Conservation (phyloP, 2,329 filamentous ascomycete genomes). For the Biscogniauxia sp. region DNA sequence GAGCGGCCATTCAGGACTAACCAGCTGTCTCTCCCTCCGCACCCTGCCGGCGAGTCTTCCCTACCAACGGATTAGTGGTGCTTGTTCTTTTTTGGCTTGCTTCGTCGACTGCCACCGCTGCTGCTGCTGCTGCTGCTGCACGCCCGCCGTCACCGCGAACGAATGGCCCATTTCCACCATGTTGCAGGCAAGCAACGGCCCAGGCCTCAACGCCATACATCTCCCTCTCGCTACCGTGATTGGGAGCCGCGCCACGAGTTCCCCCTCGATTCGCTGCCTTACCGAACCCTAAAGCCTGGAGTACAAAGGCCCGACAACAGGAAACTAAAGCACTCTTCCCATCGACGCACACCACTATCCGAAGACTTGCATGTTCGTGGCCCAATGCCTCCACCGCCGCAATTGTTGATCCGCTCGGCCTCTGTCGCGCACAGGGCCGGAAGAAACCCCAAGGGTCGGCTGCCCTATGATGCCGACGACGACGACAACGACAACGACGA, state of each 20-base stretch:
- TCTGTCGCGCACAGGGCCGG: constrained; percentile 21
- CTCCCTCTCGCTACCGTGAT: constrained; percentile 30
- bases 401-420: constrained; percentile 24
- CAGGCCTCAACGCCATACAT: constrained; percentile 28
- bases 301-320: constrained; percentile 34
- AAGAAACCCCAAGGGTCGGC: constrained; percentile 20
- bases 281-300: constrained; percentile 33
- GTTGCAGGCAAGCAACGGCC: constrained; percentile 28
- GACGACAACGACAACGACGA: constrained; percentile 26
- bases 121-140: not conserved
- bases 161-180: constrained; percentile 32
- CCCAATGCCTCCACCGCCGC: constrained; percentile 30
- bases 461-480: constrained; percentile 20
- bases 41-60: constrained; percentile 27
- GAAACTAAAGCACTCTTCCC: constrained; percentile 24
- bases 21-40: constrained; percentile 33
- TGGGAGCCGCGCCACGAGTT: constrained; percentile 30
- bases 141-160: constrained; percentile 22
- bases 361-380: constrained; percentile 25
- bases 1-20: constrained; percentile 33
- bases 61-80: constrained; percentile 27
- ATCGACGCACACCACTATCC: constrained; percentile 26
- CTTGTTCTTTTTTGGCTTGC: constrained; percentile 21
- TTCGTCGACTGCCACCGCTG: constrained; percentile 9
- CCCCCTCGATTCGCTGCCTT: constrained; percentile 35